A percentile compares a stretch with the other conserved stretches of the same genome.
These are phyloP conservation scores for Mesembryanthemum crystallinum DNA, from an alignment of 148 eudicot genomes.

Conservation along the genomic window DNA sequence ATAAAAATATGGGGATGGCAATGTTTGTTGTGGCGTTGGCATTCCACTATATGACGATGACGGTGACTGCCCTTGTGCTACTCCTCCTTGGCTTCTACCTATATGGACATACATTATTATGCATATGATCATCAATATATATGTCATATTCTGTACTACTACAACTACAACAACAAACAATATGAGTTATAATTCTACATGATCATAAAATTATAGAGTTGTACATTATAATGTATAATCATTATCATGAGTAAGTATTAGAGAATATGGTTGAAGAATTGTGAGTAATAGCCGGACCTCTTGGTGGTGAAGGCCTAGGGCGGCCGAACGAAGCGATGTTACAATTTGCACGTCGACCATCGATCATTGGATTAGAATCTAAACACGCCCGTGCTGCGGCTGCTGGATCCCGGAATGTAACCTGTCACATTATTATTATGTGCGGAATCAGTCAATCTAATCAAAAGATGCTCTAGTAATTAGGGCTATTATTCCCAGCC, in stretches of 20 bases:
- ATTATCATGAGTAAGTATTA: no score
- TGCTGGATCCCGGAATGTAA: constrained; percentile 73
- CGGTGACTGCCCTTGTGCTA: constrained; percentile 33
- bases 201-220: no score
- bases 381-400: constrained; percentile 70
- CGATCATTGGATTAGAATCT: constrained; percentile 80
- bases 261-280: neutral
- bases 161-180: no score
- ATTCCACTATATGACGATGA: constrained; percentile 35
- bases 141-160: neutral
- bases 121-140: neutral
- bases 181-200: no score
- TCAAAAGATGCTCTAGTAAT: no score
- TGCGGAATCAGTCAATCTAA: neutral
- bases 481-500: no score
- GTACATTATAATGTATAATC: no score
- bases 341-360: constrained; percentile 88
- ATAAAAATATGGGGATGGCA: constrained; percentile 51
- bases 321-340: constrained; percentile 89
- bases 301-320: constrained; percentile 69
- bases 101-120: neutral
- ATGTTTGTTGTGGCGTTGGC: constrained; percentile 53
- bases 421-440: constrained; percentile 29
- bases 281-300: constrained; percentile 34
- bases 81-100: constrained; percentile 59